Evolutionary conservation across 2,329 filamentous ascomycete genomes (phyloP), one percentile per base, ranked within the genome.

Genomic region (Calonectria honghensis): DNA sequence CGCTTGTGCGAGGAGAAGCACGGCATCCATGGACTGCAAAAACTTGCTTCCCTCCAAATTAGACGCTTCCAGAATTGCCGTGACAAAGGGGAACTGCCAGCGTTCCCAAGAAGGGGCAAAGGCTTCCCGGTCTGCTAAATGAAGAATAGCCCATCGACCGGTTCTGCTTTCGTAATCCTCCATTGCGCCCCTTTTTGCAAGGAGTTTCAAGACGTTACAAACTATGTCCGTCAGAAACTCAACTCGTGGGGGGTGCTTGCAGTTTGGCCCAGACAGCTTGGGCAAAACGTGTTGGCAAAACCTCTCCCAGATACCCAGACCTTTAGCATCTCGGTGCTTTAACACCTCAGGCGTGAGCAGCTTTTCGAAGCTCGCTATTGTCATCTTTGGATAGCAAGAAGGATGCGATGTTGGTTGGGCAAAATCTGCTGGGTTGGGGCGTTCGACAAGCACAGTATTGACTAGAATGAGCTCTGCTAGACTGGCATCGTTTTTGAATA

Each of bases 381-480:
- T 70, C 48, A 84, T 76, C 2, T 32, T 45, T 1, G 74, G 73
- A 29, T 65, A 68, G 51, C 80, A 81, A 14, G 80, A 82, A 1
- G 81, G 81, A 32, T 83, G 82, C 0, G 73, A 57, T 2, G 78
- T 78, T 13, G 77, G 70, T 5, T 35, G 13, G 3, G 37, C 10
- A 35, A 50, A 64, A 24, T 59, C 14, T 6, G 35, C 32, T 16
- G 48, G 3, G 27, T 61, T 45, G 41, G 35, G 6, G 39, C 61
- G 20, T 31, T 41, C n/a, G 14, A 35, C n/a, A 29, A 79, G 72
- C 31, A 64, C 75, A 7, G 79, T 81, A 31, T 81, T 82, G 1
- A 73, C 76, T 24, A 85, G 78, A 2, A 84, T 79, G 1, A 79
- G 83, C 72, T 85, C 83, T 18, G 81, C 79, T 4, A 81, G 77